Evolutionary conservation across 176 grass and related monocot genomes (phyloP), one percentile per base, ranked within the genome.

Genomic region (Raddia distichophylla): DNA sequence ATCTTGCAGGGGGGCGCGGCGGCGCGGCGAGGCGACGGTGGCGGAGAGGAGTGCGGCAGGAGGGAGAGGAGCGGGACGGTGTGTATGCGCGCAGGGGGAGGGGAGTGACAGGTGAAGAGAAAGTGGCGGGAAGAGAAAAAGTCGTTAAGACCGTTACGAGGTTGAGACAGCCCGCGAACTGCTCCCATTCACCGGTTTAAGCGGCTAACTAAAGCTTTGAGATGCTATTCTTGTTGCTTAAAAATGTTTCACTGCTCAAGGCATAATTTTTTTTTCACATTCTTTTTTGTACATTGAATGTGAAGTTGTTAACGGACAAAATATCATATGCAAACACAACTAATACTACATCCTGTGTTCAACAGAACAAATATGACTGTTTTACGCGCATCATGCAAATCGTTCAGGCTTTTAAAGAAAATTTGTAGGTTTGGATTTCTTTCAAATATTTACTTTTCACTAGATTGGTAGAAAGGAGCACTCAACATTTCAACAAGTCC

Each of bases 91-190:
- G 74, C 60, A 79, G 45, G 79, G 70, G 70, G 67, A 33, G 47
- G 52, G 44, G 14, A 55, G 83, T 9, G 78, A 73, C 79, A 78
- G 88, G 88, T 73, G 67, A 86, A 60, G 88, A 79, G 83, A 86
- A 8, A 79, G 45, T 82, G 83, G 74, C 83, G 83, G 83, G 83
- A 90, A 74, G 35, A 60, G 67, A 49, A 47, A 61, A 86, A 54
- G 35, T 76, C 66, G 88, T 77, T 78, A 16, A 6, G 74, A 62
- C 67, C 88, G 88, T 74, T 83, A 68, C 18, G 67, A 68, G 60
- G 22, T 16, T 60, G 42, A 1, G 78, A 62, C 33, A 13, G 0
- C 42, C 83, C 88, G 60, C 2, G 13, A 78, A 79, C 5, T 40
- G 34, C 83, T 77, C 83, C 83, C 78, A 55, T 43, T 82, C 88